Percentiles rank a stretch among this genome's conserved stretches.
Evolutionary conservation across 176 grass and related monocot genomes (phyloP).

Genomic region (Carex cristatella): DNA sequence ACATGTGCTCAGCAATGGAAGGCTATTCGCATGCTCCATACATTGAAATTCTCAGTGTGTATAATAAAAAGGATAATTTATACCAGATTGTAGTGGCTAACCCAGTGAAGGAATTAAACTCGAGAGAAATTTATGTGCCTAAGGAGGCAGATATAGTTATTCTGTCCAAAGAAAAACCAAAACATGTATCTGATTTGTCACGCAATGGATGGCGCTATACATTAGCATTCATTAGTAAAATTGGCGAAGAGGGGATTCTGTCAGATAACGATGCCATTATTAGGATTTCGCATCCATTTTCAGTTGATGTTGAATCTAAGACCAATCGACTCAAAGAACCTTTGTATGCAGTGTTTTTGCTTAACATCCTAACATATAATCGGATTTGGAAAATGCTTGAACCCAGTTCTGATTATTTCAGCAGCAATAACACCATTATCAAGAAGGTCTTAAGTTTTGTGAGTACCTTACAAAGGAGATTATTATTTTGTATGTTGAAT

Average conservation of each 20-base stretch:
- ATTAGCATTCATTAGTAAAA: conserved; percentile 24
- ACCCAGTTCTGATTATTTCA: neutral
- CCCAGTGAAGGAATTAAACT: neutral
- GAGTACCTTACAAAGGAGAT: neutral
- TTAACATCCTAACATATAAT: conserved; percentile 56
- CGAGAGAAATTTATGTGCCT: neutral
- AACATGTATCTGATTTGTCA: neutral
- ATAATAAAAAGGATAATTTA: neutral
- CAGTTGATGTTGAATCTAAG: neutral
- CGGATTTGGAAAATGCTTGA: conserved; percentile 49
- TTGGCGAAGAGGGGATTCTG: neutral
- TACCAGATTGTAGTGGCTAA: conserved; percentile 18
- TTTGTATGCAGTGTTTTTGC: conserved; percentile 37
- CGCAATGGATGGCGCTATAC: conserved; percentile 1
- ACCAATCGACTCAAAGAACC: neutral
- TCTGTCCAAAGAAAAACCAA: neutral
- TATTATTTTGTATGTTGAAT: neutral
- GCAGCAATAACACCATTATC: conserved; percentile 23
- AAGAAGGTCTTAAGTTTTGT: conserved; percentile 29
- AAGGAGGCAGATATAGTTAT: neutral
- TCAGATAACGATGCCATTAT: neutral
- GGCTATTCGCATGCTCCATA: conserved; percentile 31
- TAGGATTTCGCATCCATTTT: conserved; percentile 18
- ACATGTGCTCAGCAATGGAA: conserved; percentile 47
- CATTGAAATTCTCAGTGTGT: neutral